Evolutionary conservation across 2,329 filamentous ascomycete genomes (phyloP), one percentile per base, ranked within the genome.

Genomic region (Penicillium sp.): DNA sequence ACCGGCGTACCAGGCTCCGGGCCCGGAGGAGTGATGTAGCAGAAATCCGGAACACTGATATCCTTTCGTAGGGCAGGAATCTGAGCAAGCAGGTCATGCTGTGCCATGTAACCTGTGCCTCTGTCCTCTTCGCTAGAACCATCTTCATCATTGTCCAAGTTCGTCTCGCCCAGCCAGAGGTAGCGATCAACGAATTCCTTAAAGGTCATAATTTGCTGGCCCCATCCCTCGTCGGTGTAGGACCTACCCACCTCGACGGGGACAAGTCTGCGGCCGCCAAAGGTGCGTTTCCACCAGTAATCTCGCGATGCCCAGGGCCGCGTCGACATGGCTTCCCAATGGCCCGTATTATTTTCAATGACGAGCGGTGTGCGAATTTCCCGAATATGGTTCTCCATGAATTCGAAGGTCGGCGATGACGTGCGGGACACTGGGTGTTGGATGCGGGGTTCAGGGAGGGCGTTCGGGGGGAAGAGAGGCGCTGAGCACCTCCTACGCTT

Each of bases 191-290:
- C 72, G 57, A 96, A 95, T 0, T 84, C 74, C 4, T 74, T 71
- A 60, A 97, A 95, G 0, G 81, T 75, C 42, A 95, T 80, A 24
- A 97, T 82, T 47, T 83, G 80, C 68, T 97, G 92, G 0, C 84
- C 83, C 91, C 92, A 96, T 20, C 78, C 85, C 18, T 81, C 80
- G 55, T 95, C 89, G 1, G 89, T 91, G 64, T 97, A 98, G 63
- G 87, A 93, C 41, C 87, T 77, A 0, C 93, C 92, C 1, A 93
- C 70, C 67, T 97, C 91, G 3, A 96, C 80, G 0, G 92, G 92
- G 0, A 97, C 88, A 0, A 95, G 78, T 9, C 93, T 79, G 28
- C 84, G 77, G 0, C 93, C 93, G 2, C 76, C 80, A 31, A 95
- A 82, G 0, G 91, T 96, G 47, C 76, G 79, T 9, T 81, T 77